Percentiles rank a stretch among this genome's conserved stretches.
Conservation (phyloP, 257 asterid species). For the Craterostigma plantagineum region DNA sequence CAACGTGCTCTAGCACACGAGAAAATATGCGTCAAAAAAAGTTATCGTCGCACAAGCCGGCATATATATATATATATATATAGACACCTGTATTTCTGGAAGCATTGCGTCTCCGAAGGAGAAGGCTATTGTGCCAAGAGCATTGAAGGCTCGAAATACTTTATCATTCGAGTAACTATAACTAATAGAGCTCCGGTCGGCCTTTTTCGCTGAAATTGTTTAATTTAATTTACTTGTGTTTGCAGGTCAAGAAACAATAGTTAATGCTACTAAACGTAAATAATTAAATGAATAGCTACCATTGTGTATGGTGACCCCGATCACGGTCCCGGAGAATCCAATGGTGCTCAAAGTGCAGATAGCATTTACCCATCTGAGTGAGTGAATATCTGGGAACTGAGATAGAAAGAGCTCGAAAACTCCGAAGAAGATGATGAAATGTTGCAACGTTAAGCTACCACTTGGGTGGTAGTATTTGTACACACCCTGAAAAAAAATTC, state of each 20-base stretch:
- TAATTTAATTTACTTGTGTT: too few relatives aligned
- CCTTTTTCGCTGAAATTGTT: slow-evolving; percentile 17
- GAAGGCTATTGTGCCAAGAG: slow-evolving; percentile 47
- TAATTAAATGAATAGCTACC: slow-evolving; percentile 20
- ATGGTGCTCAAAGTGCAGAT: slow-evolving; percentile 40
- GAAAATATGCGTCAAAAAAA: too few relatives aligned
- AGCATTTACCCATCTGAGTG: slow-evolving; percentile 45
- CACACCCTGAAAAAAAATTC: slow-evolving; percentile 21
- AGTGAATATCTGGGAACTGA: slow-evolving; percentile 45
- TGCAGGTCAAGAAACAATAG: too few relatives aligned
- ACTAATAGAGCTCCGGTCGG: slow-evolving; percentile 17
- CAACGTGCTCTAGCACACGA: slow-evolving; percentile 24
- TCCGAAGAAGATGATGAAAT: slow-evolving; percentile 38
- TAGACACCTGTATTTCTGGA: slow-evolving; percentile 56
- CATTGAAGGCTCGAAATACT: slow-evolving; percentile 30
- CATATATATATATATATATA: too few relatives aligned
- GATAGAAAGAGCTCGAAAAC: slow-evolving; percentile 33
- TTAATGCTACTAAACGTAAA: too few relatives aligned
- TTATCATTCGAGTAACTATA: slow-evolving; percentile 21
- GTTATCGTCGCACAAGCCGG: too few relatives aligned
- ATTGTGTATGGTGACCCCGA: slow-evolving; percentile 29
- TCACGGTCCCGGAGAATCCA: slow-evolving; percentile 35
- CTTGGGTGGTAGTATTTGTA: slow-evolving; percentile 26
- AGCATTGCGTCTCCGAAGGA: slow-evolving; percentile 65
- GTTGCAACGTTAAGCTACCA: slow-evolving; percentile 35